Percentiles rank a stretch among this genome's conserved stretches.
Conservation (phyloP, 2,329 filamentous ascomycete genomes). For the Alternaria metachromatica region DNA sequence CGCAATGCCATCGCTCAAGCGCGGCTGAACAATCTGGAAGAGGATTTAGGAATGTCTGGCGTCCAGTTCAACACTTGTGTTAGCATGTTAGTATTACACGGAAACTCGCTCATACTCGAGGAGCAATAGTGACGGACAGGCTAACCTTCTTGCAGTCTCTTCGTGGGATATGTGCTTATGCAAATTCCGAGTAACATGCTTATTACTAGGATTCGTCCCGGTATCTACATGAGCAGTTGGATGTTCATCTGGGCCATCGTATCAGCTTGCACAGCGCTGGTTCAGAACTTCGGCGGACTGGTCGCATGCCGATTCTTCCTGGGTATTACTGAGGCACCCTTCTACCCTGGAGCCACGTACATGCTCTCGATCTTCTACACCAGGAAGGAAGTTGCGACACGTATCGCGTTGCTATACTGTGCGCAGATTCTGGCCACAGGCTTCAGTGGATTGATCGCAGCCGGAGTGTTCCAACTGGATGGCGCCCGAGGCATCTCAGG, state of each 20-base stretch:
- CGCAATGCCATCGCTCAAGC: conserved; percentile 71
- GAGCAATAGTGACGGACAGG: not conserved
- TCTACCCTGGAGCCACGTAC: conserved; percentile 67
- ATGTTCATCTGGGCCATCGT: conserved; percentile 48
- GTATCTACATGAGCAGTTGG: conserved; percentile 43
- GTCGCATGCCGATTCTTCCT: conserved; percentile 41
- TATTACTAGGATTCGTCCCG: conserved; percentile 44
- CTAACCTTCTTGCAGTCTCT: conserved; percentile 51
- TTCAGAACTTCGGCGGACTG: conserved; percentile 42
- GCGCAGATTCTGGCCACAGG: conserved; percentile 50
- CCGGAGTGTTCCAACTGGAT: conserved; percentile 47
- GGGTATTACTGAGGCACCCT: conserved; percentile 46
- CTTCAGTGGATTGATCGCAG: conserved; percentile 55
- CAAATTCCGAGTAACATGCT: conserved; percentile 53
- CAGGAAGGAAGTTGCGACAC: conserved; percentile 54
- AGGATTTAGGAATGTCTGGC: conserved; percentile 52
- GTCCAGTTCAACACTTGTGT: conserved; percentile 48
- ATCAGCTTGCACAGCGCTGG: conserved; percentile 42
- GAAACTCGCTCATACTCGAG: not conserved
- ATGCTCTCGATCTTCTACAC: conserved; percentile 72
- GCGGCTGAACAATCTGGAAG: conserved; percentile 66
- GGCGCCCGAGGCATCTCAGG: conserved; percentile 39
- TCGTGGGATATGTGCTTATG: conserved; percentile 51
- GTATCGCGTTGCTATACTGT: conserved; percentile 49
- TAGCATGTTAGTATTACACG: conserved; percentile 54